A percentile compares a stretch with the other conserved stretches of the same genome.
phyloP scores from a whole-genome alignment of 768 basidiomycete species.

The Lactifluus volemus region DNA sequence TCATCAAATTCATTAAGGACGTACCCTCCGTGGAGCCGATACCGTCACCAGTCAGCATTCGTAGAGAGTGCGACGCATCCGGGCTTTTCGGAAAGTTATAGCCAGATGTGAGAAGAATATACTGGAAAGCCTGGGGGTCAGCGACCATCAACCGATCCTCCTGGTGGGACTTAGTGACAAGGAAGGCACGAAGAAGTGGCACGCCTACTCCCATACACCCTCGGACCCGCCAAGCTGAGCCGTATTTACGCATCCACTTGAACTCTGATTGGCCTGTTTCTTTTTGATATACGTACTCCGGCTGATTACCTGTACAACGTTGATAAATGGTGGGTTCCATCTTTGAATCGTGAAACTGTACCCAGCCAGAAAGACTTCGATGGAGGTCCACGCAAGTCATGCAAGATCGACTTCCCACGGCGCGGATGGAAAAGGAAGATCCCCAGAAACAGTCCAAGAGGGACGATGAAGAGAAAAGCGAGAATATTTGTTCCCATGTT shows the following conservation, averaged over 20 bases:
- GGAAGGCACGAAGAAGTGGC: neutral
- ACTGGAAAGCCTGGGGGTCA: constrained; percentile 25
- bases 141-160: constrained; percentile 25
- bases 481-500: neutral
- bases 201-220: constrained; percentile 19
- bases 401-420: neutral
- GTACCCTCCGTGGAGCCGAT: constrained; percentile 19
- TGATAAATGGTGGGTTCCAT: neutral
- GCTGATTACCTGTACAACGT: constrained; percentile 20
- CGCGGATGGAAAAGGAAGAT: neutral
- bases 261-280: constrained; percentile 24
- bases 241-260: constrained; percentile 25
- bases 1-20: neutral
- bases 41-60: constrained; percentile 22
- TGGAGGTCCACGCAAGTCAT: constrained; percentile 3
- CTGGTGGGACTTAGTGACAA: constrained; percentile 12
- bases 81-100: constrained; percentile 24
- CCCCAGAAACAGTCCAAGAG: neutral
- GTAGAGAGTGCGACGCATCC: constrained; percentile 8
- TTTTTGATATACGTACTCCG: constrained; percentile 18
- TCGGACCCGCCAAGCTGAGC: constrained; percentile 20
- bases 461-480: neutral
- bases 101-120: constrained; percentile 24
- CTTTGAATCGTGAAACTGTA: neutral
- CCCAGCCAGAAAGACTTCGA: constrained; percentile 9